These are phyloP conservation scores for Entamoeba dispar DNA, from an alignment of 208 protist genomes.

Conservation along the genomic window DNA sequence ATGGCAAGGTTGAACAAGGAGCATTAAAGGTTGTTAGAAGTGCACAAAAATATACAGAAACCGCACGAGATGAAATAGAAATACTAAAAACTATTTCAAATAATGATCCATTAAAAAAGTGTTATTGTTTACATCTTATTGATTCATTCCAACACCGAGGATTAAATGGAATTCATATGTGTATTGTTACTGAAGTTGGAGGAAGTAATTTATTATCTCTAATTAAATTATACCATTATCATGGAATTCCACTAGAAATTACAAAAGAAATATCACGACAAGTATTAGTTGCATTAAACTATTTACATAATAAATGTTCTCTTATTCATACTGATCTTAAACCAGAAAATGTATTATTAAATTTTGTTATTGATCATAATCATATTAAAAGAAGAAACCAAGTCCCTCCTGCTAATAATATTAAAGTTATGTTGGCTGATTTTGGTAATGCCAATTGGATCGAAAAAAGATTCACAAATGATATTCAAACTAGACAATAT, in stretches of 20 bases:
- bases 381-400: conserved; percentile 25
- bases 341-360: conserved; percentile 54
- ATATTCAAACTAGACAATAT: conserved; percentile 68
- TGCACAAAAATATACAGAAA: neutral
- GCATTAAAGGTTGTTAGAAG: neutral
- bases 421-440: conserved; percentile 13
- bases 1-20: neutral
- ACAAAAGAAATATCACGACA: conserved; percentile 32
- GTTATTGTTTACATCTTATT: neutral
- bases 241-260: conserved; percentile 37
- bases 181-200: neutral
- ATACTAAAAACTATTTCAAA: neutral
- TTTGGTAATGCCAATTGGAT: conserved; percentile 23
- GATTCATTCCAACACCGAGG: neutral
- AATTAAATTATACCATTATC: conserved; percentile 49
- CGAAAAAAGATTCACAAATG: conserved; percentile 18
- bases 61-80: neutral
- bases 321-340: conserved; percentile 46
- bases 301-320: neutral
- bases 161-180: conserved; percentile 1
- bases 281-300: conserved; percentile 18
- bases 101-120: neutral
- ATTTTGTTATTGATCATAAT: conserved; percentile 24
- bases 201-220: conserved; percentile 55
- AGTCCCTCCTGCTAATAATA: neutral